Percentiles rank a stretch among this genome's conserved stretches.
phyloP scores from a whole-genome alignment of 495 filamentous ascomycete species.

The Trichoderma parareesei region DNA sequence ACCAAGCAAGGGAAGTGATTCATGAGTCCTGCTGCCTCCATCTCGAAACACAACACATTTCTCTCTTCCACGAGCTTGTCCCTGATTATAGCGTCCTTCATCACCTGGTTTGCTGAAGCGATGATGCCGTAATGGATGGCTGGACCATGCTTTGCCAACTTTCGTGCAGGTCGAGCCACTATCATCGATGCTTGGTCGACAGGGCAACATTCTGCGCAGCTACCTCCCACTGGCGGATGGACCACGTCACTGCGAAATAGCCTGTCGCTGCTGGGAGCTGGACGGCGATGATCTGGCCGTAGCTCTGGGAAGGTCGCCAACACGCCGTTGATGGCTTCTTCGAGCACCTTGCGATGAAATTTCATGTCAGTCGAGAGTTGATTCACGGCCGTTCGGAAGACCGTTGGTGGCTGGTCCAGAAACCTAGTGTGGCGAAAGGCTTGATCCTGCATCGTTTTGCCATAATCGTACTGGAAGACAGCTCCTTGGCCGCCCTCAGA shows the following conservation, averaged over 20 bases:
- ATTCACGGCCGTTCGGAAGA: slow-evolving; percentile 16
- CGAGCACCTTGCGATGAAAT: no score
- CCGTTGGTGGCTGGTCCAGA: slow-evolving; percentile 21
- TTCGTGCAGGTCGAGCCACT: no score
- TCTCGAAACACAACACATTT: slow-evolving; percentile 18
- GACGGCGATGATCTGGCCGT: no score
- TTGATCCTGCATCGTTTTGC: slow-evolving; percentile 17
- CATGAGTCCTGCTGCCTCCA: slow-evolving; percentile 23
- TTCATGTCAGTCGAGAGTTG: no score
- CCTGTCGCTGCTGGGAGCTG: no score
- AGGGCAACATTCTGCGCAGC: no score
- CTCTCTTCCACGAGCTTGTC: slow-evolving; percentile 1
- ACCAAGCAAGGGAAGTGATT: slow-evolving; percentile 22
- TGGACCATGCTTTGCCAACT: no score
- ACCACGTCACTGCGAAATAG: no score
- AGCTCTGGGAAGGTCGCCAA: no score
- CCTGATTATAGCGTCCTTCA: slow-evolving; percentile 16
- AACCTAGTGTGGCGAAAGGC: slow-evolving; percentile 19
- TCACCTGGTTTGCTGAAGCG: slow-evolving; percentile 32
- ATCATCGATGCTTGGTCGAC: no score
- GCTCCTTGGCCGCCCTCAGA: slow-evolving; percentile 17
- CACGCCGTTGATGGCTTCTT: no score
- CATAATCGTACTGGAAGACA: slow-evolving; percentile 33
- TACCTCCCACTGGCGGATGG: no score
- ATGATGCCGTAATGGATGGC: slow-evolving; percentile 32